These are phyloP conservation scores for Lepidium campestre DNA, from an alignment of 441 rosid genomes.

Conservation along the genomic window DNA sequence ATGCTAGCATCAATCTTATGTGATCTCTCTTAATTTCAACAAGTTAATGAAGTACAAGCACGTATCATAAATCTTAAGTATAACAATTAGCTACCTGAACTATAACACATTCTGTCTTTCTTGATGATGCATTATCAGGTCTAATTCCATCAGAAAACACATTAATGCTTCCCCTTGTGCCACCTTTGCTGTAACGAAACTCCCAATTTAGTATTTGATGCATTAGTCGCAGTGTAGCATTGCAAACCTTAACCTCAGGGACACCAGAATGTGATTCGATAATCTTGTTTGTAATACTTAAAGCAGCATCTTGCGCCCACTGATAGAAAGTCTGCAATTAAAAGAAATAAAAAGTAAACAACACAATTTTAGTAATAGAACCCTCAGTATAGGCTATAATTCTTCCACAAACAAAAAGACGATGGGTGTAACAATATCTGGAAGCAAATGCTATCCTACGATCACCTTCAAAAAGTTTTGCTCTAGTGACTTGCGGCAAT, in stretches of 20 bases:
- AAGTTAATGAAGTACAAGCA: constrained; percentile 6
- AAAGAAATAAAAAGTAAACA: constrained; percentile 16
- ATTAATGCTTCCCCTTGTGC: constrained; percentile 43
- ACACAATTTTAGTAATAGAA: constrained; percentile 5
- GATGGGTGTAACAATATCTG: constrained; percentile 9
- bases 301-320: constrained; percentile 88
- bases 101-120: constrained; percentile 64
- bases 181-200: constrained; percentile 46
- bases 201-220: constrained; percentile 96
- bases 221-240: constrained; percentile 77
- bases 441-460: constrained; percentile 18
- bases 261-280: constrained; percentile 55
- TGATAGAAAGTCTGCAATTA: constrained; percentile 68
- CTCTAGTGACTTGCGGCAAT: constrained; percentile 78
- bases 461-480: constrained; percentile 76
- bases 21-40: constrained; percentile 4
- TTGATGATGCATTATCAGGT: constrained; percentile 42
- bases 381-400: constrained; percentile 10
- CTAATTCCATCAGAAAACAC: constrained; percentile 57
- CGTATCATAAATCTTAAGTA: constrained; percentile 6
- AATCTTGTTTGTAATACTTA: constrained; percentile 64
- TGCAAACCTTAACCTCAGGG: constrained; percentile 87
- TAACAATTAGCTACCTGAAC: constrained; percentile 63
- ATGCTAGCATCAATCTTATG: constrained; percentile 8
- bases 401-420: constrained; percentile 6